Percentiles rank a stretch among this genome's conserved stretches.
Evolutionary conservation across 1,284 basidiomycete species (phyloP).

Genomic region (Exobasidium rhododendri): DNA sequence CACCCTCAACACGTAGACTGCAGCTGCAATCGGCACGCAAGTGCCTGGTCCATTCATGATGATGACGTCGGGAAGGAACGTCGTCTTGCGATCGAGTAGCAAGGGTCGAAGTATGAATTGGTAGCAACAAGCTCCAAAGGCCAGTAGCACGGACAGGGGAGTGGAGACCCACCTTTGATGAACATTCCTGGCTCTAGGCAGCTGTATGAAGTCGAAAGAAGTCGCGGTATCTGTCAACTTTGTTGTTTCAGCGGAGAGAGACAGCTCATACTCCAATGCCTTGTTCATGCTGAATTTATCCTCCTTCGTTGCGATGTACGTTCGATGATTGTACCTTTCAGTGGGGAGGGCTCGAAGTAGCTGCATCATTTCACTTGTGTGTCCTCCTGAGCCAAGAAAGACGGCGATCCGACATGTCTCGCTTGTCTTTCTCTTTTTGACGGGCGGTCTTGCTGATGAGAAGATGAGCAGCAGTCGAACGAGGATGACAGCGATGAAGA

Average conservation of each 20-base stretch:
- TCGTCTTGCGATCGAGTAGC: neutral
- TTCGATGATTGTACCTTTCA: constrained; percentile 69
- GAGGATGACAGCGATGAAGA: neutral
- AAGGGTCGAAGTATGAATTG: constrained; percentile 23
- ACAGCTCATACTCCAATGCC: neutral
- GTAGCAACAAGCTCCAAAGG: constrained; percentile 29
- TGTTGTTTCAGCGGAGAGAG: neutral
- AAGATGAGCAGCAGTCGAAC: neutral
- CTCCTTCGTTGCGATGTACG: constrained; percentile 78
- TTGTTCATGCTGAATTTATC: constrained; percentile 66
- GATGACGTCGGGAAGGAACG: constrained; percentile 64
- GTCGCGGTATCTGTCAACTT: neutral
- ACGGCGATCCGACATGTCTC: neutral
- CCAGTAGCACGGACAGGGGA: constrained; percentile 25
- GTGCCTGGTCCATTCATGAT: constrained; percentile 95
- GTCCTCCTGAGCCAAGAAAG: constrained; percentile 67
- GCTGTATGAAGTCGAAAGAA: constrained; percentile 59
- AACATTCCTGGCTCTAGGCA: constrained; percentile 73
- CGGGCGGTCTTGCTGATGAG: neutral
- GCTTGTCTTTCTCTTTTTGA: neutral
- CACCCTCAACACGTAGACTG: constrained; percentile 73
- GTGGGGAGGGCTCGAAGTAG: constrained; percentile 76
- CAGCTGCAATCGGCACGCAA: constrained; percentile 74
- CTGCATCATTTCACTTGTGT: constrained; percentile 81
- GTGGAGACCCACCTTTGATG: constrained; percentile 44